Evolutionary conservation across 2,329 filamentous ascomycete species (phyloP), one percentile per base, ranked within the genome.

Genomic region (Claviceps capensis): DNA sequence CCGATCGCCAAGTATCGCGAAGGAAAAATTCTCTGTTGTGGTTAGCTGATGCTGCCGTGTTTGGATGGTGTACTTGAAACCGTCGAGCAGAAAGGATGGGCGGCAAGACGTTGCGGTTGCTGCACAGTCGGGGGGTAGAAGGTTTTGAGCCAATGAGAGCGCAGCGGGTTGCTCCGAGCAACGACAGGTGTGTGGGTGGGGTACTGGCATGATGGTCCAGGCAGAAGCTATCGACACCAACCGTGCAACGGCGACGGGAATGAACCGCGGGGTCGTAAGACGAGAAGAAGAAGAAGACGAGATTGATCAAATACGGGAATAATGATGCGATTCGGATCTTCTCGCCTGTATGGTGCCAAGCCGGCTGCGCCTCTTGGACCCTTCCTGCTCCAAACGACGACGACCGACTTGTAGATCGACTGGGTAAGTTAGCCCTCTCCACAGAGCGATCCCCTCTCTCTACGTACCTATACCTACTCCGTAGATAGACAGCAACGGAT

Each of bases 11-110:
- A 14, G 38, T 52, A 36, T 48, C 47, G 36, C 48, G 45, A 54
- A 26, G 22, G 6, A 60, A 65, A 63, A 62, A 61, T 60, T 13
- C 11, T 36, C 38, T 46, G 14, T 17, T 13, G 30, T 50, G 30
- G 47, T 34, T 48, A 26, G 49, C 63, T 60, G 58, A 68, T 65
- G 63, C 59, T 63, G 65, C 43, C 63, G 66, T 63, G 66, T 64
- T 56, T 56, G 45, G 19, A 11, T 14, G 23, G 50, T 57, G 53
- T 55, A 52, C 54, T 52, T 47, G 47, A 42, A 44, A 47, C 46
- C 49, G 26, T 54, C 43, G 48, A 55, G 51, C 47, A 40, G 34
- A 50, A 53, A 52, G 49, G 45, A 52, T 34, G 51, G 55, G 34
- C 23, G 44, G 42, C 19, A 34, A 46, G 30, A 14, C 45, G n/a